Base-by-base conservation (phyloP, 1,284 basidiomycete genomes). In the Cryptococcus sp. region DNA sequence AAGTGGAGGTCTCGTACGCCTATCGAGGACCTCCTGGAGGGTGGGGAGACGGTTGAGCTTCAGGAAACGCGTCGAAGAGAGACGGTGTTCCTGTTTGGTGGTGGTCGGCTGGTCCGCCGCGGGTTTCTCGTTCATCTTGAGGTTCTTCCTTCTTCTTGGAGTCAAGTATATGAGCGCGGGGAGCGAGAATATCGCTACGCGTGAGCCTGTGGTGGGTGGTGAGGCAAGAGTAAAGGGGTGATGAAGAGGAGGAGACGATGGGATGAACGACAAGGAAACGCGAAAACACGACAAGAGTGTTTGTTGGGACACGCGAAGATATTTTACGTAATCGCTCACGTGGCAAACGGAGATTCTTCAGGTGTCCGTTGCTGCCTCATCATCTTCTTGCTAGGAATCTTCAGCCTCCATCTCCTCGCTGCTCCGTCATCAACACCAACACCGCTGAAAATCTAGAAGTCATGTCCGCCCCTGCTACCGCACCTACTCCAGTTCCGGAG, bases 1-100 rank as follows among this genome's bases (percentile, higher is more conserved):
- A 43, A 98, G 91, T 11, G 95, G 95, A 0, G 95, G 90, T 60
- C 89, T 81, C 12, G 95, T 98, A 68, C 88, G 82, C 65, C 91
- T 81, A 24, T 88, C 88, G 28, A 95, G 82, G 47, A 93, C 90
- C 78, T 94, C 90, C 24, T 85, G 85, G 65, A 92, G 87, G 12
- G 77, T 77, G 4, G 79, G 79, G 1, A 80, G 65, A 2, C 79
- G 70, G 33, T 71, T 68, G 11, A 76, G 67, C 53, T 72, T 73
- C 52, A 76, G 64, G 52, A 73, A 73, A 37, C 73, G 63, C 40
- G 72, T 66, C 11, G 66, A 61, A 12, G 68, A 70, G 45, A 55
- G 43, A 24, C 68, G 62, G 28, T 64, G 64, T 56, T 69, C 60
- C 35, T 68, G 62, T 55, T 69, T 64, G 8, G 64, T 46, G 16